Evolutionary conservation across 31 red algal species (phyloP).

Genomic region (Pterothamnion heteromorphum): DNA sequence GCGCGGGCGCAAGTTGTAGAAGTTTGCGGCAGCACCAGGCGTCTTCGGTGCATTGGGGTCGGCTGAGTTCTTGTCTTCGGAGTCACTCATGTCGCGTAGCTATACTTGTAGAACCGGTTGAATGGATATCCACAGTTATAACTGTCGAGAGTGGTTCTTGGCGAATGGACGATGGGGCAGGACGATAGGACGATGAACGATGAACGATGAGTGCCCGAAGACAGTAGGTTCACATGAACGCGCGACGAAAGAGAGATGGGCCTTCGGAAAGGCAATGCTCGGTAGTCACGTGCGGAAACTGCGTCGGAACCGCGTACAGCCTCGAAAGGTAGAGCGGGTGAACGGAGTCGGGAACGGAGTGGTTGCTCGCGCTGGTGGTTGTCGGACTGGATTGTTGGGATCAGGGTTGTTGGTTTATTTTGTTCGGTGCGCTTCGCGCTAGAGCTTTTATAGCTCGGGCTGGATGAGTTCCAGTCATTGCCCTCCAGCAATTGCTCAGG

Average conservation of each 20-base stretch:
- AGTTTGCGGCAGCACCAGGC: no score
- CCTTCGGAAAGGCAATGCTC: background rate
- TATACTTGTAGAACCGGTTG: no score
- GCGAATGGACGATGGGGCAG: no score
- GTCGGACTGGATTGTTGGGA: background rate
- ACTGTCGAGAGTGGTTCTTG: no score
- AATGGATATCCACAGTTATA: no score
- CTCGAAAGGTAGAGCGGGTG: background rate
- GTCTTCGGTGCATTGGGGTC: no score
- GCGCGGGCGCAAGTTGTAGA: no score
- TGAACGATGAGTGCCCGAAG: background rate
- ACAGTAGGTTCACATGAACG: slow-evolving; percentile 1
- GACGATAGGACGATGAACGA: no score
- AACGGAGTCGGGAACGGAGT: background rate
- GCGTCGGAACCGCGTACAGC: background rate
- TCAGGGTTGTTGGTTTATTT: background rate
- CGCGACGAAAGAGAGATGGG: background rate
- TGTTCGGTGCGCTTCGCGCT: background rate
- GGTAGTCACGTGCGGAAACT: background rate
- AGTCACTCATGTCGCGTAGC: no score
- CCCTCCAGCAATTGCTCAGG: background rate
- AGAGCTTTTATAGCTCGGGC: background rate
- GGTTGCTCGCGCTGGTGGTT: background rate
- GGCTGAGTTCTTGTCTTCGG: no score
- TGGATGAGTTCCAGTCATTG: background rate